Evolutionary conservation across 495 filamentous ascomycete species (phyloP).

Genomic region (Neurospora sp.): DNA sequence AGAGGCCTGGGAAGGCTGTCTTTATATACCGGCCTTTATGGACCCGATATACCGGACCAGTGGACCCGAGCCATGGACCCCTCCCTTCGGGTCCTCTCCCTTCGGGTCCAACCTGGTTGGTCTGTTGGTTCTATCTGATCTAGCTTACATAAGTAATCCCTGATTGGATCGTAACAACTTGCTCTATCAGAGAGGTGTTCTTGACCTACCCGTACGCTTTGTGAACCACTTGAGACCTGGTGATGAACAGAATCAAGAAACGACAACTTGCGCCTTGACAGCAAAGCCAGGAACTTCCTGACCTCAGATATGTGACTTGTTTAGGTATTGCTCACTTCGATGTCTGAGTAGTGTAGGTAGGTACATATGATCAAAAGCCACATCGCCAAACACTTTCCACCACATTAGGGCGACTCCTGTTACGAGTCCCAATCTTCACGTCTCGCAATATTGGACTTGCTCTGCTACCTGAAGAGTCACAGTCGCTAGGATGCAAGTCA

Average conservation of each 20-base stretch:
- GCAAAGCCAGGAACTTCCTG: not conserved
- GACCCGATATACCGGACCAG: too few relatives aligned
- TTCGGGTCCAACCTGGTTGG: too few relatives aligned
- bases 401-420: not conserved
- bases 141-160: too few relatives aligned
- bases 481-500: not conserved
- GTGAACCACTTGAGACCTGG: not conserved
- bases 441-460: not conserved
- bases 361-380: not conserved
- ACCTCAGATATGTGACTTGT: not conserved
- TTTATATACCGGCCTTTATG: too few relatives aligned
- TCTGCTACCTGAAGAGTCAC: not conserved
- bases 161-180: too few relatives aligned
- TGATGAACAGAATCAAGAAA: not conserved
- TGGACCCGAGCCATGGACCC: too few relatives aligned
- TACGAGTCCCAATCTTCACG: not conserved
- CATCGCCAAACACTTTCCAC: not conserved
- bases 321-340: not conserved
- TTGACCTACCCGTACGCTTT: not conserved
- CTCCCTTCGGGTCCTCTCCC: too few relatives aligned
- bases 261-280: not conserved
- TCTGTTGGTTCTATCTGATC: too few relatives aligned
- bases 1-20: too few relatives aligned
- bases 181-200: not conserved
- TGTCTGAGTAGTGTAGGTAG: not conserved